Base-by-base conservation (phyloP, 2,329 filamentous ascomycete genomes). In the Cladophialophora bantiana region DNA sequence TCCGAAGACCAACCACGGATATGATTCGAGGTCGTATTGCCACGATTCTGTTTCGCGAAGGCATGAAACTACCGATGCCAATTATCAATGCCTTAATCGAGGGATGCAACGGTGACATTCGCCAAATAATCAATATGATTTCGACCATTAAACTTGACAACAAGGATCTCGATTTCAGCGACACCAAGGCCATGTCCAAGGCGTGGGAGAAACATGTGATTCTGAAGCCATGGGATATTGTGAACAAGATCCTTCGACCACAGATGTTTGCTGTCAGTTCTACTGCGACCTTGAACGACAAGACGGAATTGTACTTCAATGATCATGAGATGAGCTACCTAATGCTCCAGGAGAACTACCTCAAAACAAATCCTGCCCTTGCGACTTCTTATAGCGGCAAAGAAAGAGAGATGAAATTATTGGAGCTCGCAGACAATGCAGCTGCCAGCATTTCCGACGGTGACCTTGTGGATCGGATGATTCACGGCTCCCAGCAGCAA, bases 111-210 rank as follows among this genome's bases (percentile, higher is more conserved):
- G 93, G 95, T 64, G 95, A 99, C 77, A 99, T 99, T 70, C 89
- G 95, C 45, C 95, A 98, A 79, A 94, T 98, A 68, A 95, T 99
- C 80, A 99, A 99, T 81, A 99, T 99, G 95, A 85, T 99, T 63
- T 92, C 93, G 0, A 96, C 95, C 0, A 91, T 93, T 57, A 98
- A 97, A 78, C 84, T 99, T 4, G 94, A 97, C 73, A 89, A 93
- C 75, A 83, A 84, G 20, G 70, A 72, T 48, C 98, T 88, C 73
- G 68, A 71, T 42, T 98, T 88, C 73, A 91, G 96, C 74, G 85
- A 96, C 76, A 89, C 92, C 75, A 97, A 97, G 78, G 85, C 90
- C 62, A 97, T 99, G 94, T 93, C 93, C 5, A 97, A 97, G 80
- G 90, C 93, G 1, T 99, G 95, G 95, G 92, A 99, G 82, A 99